Percentiles rank a stretch among this genome's conserved stretches.
phyloP scores from a whole-genome alignment of 2,329 filamentous ascomycete genomes.

The Coleophoma cylindrospora region DNA sequence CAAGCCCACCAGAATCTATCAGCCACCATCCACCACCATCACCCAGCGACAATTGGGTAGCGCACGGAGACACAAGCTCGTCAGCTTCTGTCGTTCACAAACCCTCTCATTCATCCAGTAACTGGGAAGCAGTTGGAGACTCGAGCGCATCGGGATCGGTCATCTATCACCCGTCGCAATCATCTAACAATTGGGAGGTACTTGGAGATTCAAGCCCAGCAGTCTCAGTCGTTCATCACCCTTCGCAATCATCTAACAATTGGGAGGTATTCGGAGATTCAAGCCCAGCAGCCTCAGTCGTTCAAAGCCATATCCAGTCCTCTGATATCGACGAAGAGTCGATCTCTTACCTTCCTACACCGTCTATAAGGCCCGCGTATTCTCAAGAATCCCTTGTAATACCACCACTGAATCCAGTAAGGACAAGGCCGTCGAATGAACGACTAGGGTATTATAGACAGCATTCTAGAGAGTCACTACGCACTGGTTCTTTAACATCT shows the following conservation, averaged over 20 bases:
- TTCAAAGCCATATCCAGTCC: slow-evolving; percentile 33
- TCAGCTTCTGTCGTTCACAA: slow-evolving; percentile 32
- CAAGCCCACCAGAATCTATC: too few species aligned
- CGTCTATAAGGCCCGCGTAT: slow-evolving; percentile 32
- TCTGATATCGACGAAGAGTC: slow-evolving; percentile 23
- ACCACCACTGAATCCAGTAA: slow-evolving; percentile 37
- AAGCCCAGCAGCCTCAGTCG: slow-evolving; percentile 18
- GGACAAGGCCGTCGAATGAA: slow-evolving; percentile 43
- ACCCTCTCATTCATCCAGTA: slow-evolving; percentile 8
- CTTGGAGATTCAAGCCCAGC: not conserved
- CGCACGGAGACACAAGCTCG: not conserved
- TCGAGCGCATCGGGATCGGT: not conserved
- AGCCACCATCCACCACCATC: too few species aligned
- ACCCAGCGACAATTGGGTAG: too few species aligned
- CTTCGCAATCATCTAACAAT: not conserved
- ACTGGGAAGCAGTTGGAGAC: not conserved
- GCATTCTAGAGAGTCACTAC: slow-evolving; percentile 47
- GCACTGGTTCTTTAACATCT: slow-evolving; percentile 49
- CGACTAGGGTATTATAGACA: slow-evolving; percentile 43
- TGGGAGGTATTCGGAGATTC: not conserved
- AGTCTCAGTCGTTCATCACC: slow-evolving; percentile 33
- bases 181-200: not conserved
- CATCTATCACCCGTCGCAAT: slow-evolving; percentile 33
- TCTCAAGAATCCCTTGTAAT: slow-evolving; percentile 59
- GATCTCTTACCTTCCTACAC: slow-evolving; percentile 25